Percentiles rank a stretch among this genome's conserved stretches.
Evolutionary conservation across 2,329 filamentous ascomycete genomes (phyloP).

Genomic region (Cladosporium colombiae): DNA sequence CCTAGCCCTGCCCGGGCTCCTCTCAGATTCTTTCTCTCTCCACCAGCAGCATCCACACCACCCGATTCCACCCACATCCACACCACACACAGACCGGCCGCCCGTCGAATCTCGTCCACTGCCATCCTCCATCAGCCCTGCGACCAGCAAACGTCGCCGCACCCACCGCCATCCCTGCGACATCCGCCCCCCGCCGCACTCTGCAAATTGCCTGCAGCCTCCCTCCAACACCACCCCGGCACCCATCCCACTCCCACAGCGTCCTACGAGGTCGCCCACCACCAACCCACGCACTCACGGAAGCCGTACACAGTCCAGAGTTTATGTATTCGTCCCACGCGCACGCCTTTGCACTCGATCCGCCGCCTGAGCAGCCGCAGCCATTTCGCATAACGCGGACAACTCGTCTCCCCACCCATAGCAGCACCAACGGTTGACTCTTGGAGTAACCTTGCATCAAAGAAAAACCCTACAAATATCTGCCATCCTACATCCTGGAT

Average conservation of each 20-base stretch:
- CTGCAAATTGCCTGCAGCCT: constrained; percentile 15
- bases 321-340: constrained; percentile 99
- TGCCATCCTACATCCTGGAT: constrained; percentile 20
- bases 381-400: constrained; percentile 94
- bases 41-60: constrained; percentile 3
- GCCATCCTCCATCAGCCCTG: constrained; percentile 11
- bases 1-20: not conserved
- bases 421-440: constrained; percentile 84
- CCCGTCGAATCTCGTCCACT: not conserved
- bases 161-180: constrained; percentile 12
- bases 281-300: constrained; percentile 7
- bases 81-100: constrained; percentile 4
- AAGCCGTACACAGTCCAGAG: constrained; percentile 41
- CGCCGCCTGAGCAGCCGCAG: constrained; percentile 87
- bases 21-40: not conserved
- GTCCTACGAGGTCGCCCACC: constrained; percentile 24
- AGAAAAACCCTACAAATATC: constrained; percentile 12
- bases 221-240: constrained; percentile 7
- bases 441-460: not conserved
- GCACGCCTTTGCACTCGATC: constrained; percentile 91
- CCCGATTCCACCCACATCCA: not conserved
- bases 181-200: constrained; percentile 17
- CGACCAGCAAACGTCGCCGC: constrained; percentile 19
- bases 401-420: constrained; percentile 79
- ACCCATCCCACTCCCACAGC: constrained; percentile 21